Evolutionary conservation across 352 stramenopile species (phyloP), one percentile per base, ranked within the genome.

Genomic region (Sclerospora graminicola): DNA sequence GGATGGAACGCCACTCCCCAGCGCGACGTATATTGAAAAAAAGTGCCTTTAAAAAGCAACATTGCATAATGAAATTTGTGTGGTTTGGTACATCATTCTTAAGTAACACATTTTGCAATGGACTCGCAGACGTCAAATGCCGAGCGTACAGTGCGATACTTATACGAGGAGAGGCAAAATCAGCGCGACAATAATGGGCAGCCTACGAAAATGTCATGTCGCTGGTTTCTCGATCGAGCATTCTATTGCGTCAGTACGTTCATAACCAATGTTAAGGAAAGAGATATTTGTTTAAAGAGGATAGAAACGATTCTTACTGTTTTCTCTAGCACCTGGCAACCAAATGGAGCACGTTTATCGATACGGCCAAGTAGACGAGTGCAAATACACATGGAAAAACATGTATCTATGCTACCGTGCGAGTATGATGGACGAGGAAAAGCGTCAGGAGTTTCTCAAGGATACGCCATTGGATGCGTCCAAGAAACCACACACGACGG

Each of bases 211-310:
- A 63, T 84, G 41, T 71, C 67, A 9, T 91, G 79, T 52, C 48
- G 60, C n/a, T 87, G 74, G 70, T 87, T 88, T 48, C 45, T 91
- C 1, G 76, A 91, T 43, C 71, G 70, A 24, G 73, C 79, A 8
- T 91, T 91, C 63, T 76, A 69, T 35, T 91, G 79, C 52, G 74
- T 85, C 60, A 89, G 79, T 91, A 83, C 60, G 79, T 86, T 30
- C 13, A 34, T 4, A 41, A 30, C 23, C 16, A 18, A 35, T 7
- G 5, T 8, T 13, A 26, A 26, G 3, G 21, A 26, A 26, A 26
- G 4, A 26, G 21, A 26, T 3, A 3, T 26, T 26, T 3, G 21
- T 26, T 26, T 26, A 26, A 26, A 26, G 21, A 7, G 21, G 6
- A 3, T 26, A 6, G 21, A 26, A 26, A 26, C 6, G 21, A 33